Evolutionary conservation across 352 stramenopile genomes (phyloP).

Genomic region (Halophytophthora batemanensis): DNA sequence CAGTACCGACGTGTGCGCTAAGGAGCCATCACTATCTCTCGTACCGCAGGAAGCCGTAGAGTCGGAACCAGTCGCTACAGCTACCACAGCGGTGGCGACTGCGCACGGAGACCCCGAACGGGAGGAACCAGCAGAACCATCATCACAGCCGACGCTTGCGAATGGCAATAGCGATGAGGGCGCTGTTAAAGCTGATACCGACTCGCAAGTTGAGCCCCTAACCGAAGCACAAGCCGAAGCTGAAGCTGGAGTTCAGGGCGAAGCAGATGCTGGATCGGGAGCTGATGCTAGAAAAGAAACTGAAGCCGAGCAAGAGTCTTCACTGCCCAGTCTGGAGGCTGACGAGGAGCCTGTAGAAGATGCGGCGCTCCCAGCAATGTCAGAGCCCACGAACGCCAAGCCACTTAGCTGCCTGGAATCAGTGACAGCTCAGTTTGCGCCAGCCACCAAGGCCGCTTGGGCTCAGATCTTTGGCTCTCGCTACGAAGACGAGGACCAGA

Average conservation of each 20-base stretch:
- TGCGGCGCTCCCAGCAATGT: not conserved
- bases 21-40: no score
- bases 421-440: conserved; percentile 29
- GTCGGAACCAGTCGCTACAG: no score
- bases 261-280: conserved; percentile 6
- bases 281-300: not conserved
- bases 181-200: no score
- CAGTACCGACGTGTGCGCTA: no score
- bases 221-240: not conserved
- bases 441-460: conserved; percentile 42
- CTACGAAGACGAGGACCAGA: conserved; percentile 39
- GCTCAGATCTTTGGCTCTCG: conserved; percentile 52
- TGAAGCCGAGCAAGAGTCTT: not conserved
- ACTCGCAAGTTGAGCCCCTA: not conserved
- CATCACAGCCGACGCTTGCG: no score
- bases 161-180: no score
- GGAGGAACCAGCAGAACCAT: no score
- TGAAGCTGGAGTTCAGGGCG: not conserved
- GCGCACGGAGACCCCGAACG: no score
- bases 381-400: conserved; percentile 5
- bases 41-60: no score
- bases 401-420: conserved; percentile 23
- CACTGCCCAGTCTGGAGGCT: no score
- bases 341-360: not conserved
- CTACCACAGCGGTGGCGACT: no score